Base-by-base conservation (phyloP, 257 asterid genomes). In the Plantago elongata region DNA sequence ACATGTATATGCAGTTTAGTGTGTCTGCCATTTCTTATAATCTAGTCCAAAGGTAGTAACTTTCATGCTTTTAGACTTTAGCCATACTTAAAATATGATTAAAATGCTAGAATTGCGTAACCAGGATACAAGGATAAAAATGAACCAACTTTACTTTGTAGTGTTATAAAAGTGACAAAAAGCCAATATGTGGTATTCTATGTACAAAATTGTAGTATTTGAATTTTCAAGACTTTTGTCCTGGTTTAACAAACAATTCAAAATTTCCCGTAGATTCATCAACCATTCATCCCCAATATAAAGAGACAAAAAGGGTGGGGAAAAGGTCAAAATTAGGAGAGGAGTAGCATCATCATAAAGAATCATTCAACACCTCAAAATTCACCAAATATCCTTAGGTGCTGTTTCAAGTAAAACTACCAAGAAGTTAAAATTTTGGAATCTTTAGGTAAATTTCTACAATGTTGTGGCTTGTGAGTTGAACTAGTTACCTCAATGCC, bases 401-500 rank as follows among this genome's bases (percentile, higher is more conserved):
- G 27, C 17, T 27, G 29, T 50, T 27, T 27, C 6, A 5, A 62
- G 45, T 51, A 45, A 51, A 47, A 16, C 60, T 9, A 64, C 44
- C 18, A 30, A 60, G 43, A 17, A 15, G 52, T 13, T 22, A 59
- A 40, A 13, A 57, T 14, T 4, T 1, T 13, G 40, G 40, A 17
- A 14, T 11, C 22, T 22, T 22, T 22, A 51, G 15, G 16, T 13
- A 49, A 49, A 14, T 2, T 46, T 47, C 15, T 22, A 11, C n/a
- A 61, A 44, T 22, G 27, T 22, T 22, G 1, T 22, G 27, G 2
- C 5, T 34, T 34, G 40, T 22, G 27, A 22, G 40, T 34, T 34
- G 40, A 50, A 9, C 9, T 17, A 45, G 9, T 45, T 66, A 92
- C 99, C 97, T 89, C 97, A 73, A 92, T 89, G 73, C 99, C 99